These are phyloP conservation scores for Scheffersomyces cryptocercus DNA, from an alignment of 1,139 yeast species.

Conservation along the genomic window DNA sequence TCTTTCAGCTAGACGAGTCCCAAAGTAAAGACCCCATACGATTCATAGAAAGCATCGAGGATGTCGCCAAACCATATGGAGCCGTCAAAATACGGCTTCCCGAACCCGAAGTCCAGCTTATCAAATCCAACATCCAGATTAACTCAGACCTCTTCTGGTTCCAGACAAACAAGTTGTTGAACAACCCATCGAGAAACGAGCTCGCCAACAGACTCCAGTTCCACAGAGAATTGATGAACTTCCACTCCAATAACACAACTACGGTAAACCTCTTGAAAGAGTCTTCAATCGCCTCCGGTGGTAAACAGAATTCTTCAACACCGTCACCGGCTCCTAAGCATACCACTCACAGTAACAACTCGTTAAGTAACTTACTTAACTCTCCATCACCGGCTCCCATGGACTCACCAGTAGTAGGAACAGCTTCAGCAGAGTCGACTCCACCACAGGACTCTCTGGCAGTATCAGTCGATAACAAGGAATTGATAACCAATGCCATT, in stretches of 20 bases:
- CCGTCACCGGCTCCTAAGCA: neutral
- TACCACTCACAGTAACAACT: neutral
- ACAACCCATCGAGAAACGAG: conserved; percentile 32
- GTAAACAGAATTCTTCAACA: neutral
- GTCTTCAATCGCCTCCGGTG: neutral
- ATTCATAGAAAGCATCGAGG: conserved; percentile 49
- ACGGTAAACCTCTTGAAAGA: neutral
- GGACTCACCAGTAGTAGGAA: neutral
- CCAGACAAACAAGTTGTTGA: conserved; percentile 43
- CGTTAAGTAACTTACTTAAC: conserved; percentile 2
- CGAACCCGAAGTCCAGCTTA: conserved; percentile 34
- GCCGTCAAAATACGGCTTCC: conserved; percentile 76
- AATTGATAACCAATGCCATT: neutral
- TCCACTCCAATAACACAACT: conserved; percentile 22
- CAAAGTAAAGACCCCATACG: conserved; percentile 52
- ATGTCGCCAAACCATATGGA: conserved; percentile 56
- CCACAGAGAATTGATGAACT: conserved; percentile 29
- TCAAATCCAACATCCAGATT: conserved; percentile 32
- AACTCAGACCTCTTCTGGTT: conserved; percentile 55
- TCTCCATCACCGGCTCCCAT: conserved; percentile 3
- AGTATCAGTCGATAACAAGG: neutral
- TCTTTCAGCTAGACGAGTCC: conserved; percentile 43
- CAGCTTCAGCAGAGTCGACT: neutral
- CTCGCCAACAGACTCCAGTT: conserved; percentile 29
- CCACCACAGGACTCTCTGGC: neutral